Evolutionary conservation across 1,284 basidiomycete genomes (phyloP).

Genomic region (Rhodotorula sp.): DNA sequence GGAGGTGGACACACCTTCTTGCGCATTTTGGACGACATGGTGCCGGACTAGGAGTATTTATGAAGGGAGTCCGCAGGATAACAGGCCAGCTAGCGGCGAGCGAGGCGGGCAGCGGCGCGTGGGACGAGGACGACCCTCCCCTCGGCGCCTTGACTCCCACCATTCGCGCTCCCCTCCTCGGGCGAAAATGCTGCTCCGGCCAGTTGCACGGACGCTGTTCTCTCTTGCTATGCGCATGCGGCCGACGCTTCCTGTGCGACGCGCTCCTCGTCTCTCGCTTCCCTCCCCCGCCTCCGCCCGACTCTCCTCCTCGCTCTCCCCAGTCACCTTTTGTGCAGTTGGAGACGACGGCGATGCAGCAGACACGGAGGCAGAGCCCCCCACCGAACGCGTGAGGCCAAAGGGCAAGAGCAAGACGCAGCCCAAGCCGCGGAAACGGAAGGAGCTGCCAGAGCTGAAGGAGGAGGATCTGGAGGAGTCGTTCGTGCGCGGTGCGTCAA

Average conservation of each 20-base stretch:
- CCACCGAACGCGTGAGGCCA: neutral
- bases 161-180: neutral
- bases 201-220: neutral
- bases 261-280: neutral
- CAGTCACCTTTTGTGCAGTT: neutral
- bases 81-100: neutral
- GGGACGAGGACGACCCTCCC: neutral
- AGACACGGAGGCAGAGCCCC: neutral
- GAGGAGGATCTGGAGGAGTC: constrained; percentile 41
- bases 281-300: neutral
- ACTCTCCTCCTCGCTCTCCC: neutral
- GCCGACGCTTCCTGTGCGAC: neutral
- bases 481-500: constrained; percentile 26
- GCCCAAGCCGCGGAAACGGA: constrained; percentile 18
- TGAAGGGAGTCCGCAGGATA: no score
- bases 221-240: neutral
- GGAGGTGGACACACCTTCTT: constrained; percentile 24
- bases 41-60: no score
- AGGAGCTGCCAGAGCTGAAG: constrained; percentile 11
- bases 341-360: no score
- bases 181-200: neutral
- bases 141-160: neutral
- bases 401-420: constrained; percentile 17
- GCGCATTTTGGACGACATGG: constrained; percentile 36
- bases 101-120: neutral